phyloP scores from a whole-genome alignment of 1,139 yeast genomes.

The Yamadazyma siamensis region DNA sequence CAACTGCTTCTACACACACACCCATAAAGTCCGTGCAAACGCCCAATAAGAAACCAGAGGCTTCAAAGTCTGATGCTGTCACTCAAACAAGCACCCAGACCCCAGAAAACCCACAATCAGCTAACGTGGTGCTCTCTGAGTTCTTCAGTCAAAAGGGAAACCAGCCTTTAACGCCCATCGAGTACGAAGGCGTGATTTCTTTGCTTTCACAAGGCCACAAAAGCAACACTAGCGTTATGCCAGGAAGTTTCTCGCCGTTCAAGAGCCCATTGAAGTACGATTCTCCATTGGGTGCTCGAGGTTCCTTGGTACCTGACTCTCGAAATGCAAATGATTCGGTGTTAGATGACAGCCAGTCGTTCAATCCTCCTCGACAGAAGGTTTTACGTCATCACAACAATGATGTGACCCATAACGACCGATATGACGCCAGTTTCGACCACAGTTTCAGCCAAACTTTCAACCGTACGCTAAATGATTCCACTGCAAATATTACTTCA shows the following conservation, averaged over 20 bases:
- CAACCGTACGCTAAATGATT: no score
- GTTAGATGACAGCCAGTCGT: neutral
- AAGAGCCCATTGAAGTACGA: constrained; percentile 6
- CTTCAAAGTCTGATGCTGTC: no score
- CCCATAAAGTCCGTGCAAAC: constrained; percentile 7
- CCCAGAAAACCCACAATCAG: constrained; percentile 1
- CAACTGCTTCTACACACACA: constrained; percentile 1
- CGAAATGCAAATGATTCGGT: neutral
- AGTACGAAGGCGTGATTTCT: constrained; percentile 82
- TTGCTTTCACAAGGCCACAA: constrained; percentile 27
- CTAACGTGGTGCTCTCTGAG: constrained; percentile 61
- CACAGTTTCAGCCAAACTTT: no score
- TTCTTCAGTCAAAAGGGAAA: constrained; percentile 79
- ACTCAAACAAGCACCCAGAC: no score
- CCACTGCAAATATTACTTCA: neutral
- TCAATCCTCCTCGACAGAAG: constrained; percentile 13
- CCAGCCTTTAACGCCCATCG: constrained; percentile 68
- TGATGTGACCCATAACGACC: neutral
- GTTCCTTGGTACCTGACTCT: neutral
- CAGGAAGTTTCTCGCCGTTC: constrained; percentile 13
- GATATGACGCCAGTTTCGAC: neutral
- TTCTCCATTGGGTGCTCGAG: neutral
- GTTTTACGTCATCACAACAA: constrained; percentile 1
- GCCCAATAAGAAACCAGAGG: no score
- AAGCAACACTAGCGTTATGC: constrained; percentile 11